These are phyloP conservation scores for Pleurotus tuber-regium DNA, from an alignment of 768 basidiomycete genomes.

Conservation along the genomic window DNA sequence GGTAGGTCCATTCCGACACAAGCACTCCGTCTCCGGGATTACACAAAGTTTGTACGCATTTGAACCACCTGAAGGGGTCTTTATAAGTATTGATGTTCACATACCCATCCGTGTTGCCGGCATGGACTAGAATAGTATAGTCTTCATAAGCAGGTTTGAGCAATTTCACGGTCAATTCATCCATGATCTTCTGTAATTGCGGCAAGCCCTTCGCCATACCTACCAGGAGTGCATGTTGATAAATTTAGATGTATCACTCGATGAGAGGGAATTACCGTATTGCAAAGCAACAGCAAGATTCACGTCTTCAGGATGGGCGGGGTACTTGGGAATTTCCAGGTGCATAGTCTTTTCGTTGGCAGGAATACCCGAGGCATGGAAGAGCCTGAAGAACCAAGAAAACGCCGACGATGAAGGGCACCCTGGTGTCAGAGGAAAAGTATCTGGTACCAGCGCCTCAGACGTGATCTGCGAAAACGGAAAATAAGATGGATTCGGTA, in stretches of 20 bases:
- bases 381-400: constrained; percentile 60
- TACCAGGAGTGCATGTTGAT: constrained; percentile 16
- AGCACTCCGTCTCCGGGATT: constrained; percentile 63
- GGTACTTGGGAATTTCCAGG: constrained; percentile 62
- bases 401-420: constrained; percentile 31
- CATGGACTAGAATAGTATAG: constrained; percentile 53
- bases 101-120: constrained; percentile 71
- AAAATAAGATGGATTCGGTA: constrained; percentile 68
- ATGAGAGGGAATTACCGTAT: constrained; percentile 57
- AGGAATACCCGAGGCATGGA: constrained; percentile 29
- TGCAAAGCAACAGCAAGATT: constrained; percentile 69
- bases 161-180: constrained; percentile 52
- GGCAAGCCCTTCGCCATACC: constrained; percentile 49
- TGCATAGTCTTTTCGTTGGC: constrained; percentile 45
- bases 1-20: constrained; percentile 75
- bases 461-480: constrained; percentile 63
- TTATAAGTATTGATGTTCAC: too few species aligned
- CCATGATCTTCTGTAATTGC: constrained; percentile 51
- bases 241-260: constrained; percentile 9
- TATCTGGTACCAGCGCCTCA: constrained; percentile 46
- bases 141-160: constrained; percentile 62
- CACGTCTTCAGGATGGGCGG: constrained; percentile 40
- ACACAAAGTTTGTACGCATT: constrained; percentile 56
- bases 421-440: constrained; percentile 36
- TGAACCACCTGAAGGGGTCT: constrained; percentile 52